Base-by-base conservation (phyloP, 192 early-diverging fungal species). In the Phlyctochytrium arcticum region DNA sequence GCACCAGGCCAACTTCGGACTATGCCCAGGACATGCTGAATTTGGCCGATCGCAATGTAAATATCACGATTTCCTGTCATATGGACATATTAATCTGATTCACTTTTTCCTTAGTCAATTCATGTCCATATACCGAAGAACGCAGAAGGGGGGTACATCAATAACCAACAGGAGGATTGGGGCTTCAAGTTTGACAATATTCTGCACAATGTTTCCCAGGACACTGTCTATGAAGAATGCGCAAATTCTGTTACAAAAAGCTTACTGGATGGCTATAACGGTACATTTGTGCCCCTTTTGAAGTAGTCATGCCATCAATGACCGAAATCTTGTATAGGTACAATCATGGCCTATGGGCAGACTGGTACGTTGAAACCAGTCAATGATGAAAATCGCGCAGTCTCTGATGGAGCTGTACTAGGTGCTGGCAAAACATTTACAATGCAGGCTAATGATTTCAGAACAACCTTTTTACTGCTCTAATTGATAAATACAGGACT, bases 121-220 rank as follows among this genome's bases (percentile, higher is more conserved):
- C 78, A 85, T 49, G 80, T 86, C 33, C 85, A 86, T 54, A 75
- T 85, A 36, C 82, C 82, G 19, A 86, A 85, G 57, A 71, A 73
- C 26, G 67, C 33, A 4, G 85, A 86, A 36, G 74, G 79, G 21
- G 85, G 84, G 5, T 85, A 69, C 68, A 86, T 86, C 71, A 86
- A 86, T 60, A 86, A 86, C 57, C 82, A 86, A 60, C 80, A 83
- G 44, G 81, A 86, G 54, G 68, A 86, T 48, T 86, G 85, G 85
- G 80, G 84, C 51, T 86, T 86, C 56, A 65, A 65, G 34, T 86
- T 85, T 51, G 83, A 86, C 68, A 79, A 66, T 30, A 70, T 85
- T 21, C 48, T 85, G 32, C 85, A 86, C 67, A 86, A 86, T 68
- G 75, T 76, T 23, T 76, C 76, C 4, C 83, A 86, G 49, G 85